These are phyloP conservation scores for Claviceps fusiformis DNA, from an alignment of 2,329 filamentous ascomycete species.

Conservation along the genomic window DNA sequence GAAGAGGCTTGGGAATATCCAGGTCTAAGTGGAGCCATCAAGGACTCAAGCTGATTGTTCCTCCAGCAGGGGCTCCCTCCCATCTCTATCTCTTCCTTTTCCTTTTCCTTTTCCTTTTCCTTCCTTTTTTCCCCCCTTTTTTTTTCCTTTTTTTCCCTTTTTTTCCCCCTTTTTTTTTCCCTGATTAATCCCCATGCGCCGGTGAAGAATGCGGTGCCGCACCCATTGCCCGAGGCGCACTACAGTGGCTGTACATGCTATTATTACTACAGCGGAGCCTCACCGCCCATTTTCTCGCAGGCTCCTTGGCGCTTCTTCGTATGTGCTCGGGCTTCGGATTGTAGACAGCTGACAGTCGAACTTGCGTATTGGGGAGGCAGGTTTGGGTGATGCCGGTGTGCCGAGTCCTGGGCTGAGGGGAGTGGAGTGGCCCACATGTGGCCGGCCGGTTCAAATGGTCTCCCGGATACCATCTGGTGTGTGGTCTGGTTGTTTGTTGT, in stretches of 20 bases:
- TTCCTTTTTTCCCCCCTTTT: too few relatives aligned
- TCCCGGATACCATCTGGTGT: too few relatives aligned
- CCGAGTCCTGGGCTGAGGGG: not conserved
- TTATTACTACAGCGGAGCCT: not conserved
- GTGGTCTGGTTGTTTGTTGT: too few relatives aligned
- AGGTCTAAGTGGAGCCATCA: conserved; percentile 14
- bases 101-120: too few relatives aligned
- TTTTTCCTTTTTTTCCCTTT: too few relatives aligned
- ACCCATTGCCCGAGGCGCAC: too few relatives aligned
- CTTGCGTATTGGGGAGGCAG: not conserved
- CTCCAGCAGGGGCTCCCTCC: too few relatives aligned
- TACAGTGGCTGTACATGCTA: not conserved
- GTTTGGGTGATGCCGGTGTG: not conserved
- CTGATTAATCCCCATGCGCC: not conserved
- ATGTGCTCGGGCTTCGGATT: not conserved
- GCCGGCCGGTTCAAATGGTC: not conserved
- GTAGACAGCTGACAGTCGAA: not conserved
- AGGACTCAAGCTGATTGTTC: too few relatives aligned
- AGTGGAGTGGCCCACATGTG: not conserved
- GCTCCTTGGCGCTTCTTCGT: not conserved
- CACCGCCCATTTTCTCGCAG: not conserved
- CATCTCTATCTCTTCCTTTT: too few relatives aligned
- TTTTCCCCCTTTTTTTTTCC: too few relatives aligned
- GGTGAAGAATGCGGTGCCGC: not conserved
- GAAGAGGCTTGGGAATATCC: conserved; percentile 24